Evolutionary conservation across 768 basidiomycete species (phyloP), one percentile per base, ranked within the genome.

Genomic region (Russula olivacea): DNA sequence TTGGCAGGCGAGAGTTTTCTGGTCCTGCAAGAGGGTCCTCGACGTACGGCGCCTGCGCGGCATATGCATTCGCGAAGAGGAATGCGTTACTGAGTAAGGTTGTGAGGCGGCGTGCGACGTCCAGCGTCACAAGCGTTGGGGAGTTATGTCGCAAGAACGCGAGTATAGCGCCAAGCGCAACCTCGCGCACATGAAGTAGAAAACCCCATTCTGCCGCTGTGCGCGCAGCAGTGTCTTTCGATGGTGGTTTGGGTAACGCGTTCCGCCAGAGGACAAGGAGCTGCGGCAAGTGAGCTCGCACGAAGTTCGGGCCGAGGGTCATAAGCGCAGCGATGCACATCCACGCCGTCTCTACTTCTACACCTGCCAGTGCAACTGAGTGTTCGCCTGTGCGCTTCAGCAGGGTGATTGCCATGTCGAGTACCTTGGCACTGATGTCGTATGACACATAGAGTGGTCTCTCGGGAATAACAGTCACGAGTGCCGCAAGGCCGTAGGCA

Each of bases 251-350:
- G 1, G 97, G 94, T 0, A 99, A 79, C 1, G 96, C 94, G 68
- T 99, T 99, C 36, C 97, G 81, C 97, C 97, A 99, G 3, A 99
- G 82, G 0, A 98, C 93, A 45, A 98, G 81, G 19, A 98, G 79
- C 68, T 98, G 96, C 0, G 95, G 90, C 2, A 98, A 82, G 72
- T 99, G 94, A 0, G 93, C 84, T 19, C 92, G 86, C 57, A 98
- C 93, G 67, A 98, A 97, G 68, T 93, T 90, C 3, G 91, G 92
- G 0, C 95, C 96, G 8, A 97, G 84, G 2, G 88, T 82, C 91
- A 98, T 93, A 32, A 98, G 76, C 0, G 93, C 87, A 0, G 90
- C 86, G 58, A 99, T 91, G 40, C 89, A 76, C 14, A 87, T 93
- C 97, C 97, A 98, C 0, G 95, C 93, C 1, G 95, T 88, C 70